Evolutionary conservation across 192 early-diverging fungal genomes (phyloP), one percentile per base, ranked within the genome.

Genomic region (Backusella morwellensis): DNA sequence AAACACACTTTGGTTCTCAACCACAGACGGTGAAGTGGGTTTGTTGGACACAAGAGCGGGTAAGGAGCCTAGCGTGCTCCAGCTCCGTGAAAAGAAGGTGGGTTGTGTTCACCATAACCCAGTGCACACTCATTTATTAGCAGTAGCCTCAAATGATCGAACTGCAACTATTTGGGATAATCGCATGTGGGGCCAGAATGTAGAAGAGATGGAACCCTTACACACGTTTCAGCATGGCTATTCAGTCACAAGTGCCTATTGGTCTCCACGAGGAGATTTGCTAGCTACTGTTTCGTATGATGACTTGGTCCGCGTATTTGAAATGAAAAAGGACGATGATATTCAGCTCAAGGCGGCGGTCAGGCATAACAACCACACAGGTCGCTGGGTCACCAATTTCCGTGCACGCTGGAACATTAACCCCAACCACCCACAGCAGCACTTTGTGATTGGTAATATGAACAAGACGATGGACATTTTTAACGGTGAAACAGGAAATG

Each of bases 361-460:
- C 70, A 73, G 41, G 8, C 91, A 93, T 72, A 90, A 92, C 69
- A 91, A 90, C 75, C 85, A 90, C 15, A 90, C 87, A 12, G 90
- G 91, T 70, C 79, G 89, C 63, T 93, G 92, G 92, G 88, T 92
- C 26, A 89, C 91, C 0, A 86, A 87, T 77, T 86, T 93, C 47
- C 88, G 90, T 14, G 86, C 91, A 2, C 80, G 77, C 4, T 93
- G 92, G 92, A 82, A 85, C 38, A 76, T 75, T 19, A 86, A 85
- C 56, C 75, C 80, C 15, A 6, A 8, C 50, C 82, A 59, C 7
- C 41, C 69, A 77, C 38, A 81, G 74, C 81, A 83, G n/a, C 83
- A 86, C 29, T 87, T 90, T 77, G 71, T 82, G 1, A 79, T 93
- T 73, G 92, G 91, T n/a, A 92, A 91, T 77, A 92, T 93, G 92